Conservation (phyloP, 2,329 filamentous ascomycete genomes). For the Pseudocercospora fijiensis region DNA sequence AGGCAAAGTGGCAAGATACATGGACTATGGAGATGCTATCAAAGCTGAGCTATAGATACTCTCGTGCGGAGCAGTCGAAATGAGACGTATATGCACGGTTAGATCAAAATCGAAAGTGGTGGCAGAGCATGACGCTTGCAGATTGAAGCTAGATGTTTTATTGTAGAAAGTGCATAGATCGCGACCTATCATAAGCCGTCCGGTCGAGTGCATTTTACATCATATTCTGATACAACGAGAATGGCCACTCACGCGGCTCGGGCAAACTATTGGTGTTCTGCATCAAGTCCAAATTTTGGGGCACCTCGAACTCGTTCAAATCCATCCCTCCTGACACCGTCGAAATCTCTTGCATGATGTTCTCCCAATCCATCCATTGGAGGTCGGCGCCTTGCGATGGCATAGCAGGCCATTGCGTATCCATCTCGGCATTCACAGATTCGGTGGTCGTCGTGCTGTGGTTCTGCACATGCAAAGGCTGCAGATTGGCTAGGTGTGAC, state of each 20-base stretch:
- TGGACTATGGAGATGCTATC: not conserved
- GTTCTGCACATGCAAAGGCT: not conserved
- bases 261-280: not conserved
- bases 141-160: not conserved
- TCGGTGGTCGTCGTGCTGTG: not conserved
- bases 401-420: slow-evolving; percentile 1
- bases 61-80: not conserved
- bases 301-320: not conserved
- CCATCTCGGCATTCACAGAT: not conserved
- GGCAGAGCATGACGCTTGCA: not conserved
- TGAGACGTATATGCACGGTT: not conserved
- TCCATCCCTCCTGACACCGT: slow-evolving; percentile 4
- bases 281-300: not conserved
- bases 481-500: not conserved
- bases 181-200: not conserved
- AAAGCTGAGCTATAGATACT: not conserved
- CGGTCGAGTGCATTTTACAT: not conserved
- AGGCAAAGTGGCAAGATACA: not conserved
- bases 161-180: not conserved
- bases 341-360: slow-evolving; percentile 29
- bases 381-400: slow-evolving; percentile 13
- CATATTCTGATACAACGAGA: slow-evolving; percentile 2
- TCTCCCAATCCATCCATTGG: slow-evolving; percentile 30
- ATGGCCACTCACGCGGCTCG: slow-evolving; percentile 1
- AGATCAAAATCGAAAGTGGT: not conserved